phyloP scores from a whole-genome alignment of 352 stramenopile genomes.

The Pythium aquatile region DNA sequence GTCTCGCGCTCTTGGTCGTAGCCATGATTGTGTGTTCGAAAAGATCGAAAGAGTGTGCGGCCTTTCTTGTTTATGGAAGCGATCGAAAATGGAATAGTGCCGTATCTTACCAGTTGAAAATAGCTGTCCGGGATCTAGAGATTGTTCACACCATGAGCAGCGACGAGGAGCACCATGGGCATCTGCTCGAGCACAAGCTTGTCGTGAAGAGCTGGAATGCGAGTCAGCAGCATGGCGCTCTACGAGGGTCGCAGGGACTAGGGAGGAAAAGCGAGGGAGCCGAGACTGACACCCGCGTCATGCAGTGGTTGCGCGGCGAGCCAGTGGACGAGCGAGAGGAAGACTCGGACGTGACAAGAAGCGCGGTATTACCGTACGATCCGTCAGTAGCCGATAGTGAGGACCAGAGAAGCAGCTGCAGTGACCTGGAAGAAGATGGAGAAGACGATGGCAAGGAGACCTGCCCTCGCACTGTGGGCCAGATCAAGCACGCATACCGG shows the following conservation, averaged over 20 bases:
- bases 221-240: neutral
- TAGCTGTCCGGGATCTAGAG: neutral
- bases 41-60: conserved; percentile 12
- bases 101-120: conserved; percentile 4
- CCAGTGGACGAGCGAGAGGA: neutral
- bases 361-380: neutral
- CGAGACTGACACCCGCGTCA: neutral
- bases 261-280: neutral
- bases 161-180: neutral
- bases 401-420: neutral
- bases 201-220: conserved; percentile 23
- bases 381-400: neutral
- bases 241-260: neutral
- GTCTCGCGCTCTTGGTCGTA: conserved; percentile 8
- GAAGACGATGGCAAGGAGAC: conserved; percentile 1
- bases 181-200: conserved; percentile 20
- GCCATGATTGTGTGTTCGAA: neutral
- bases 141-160: neutral
- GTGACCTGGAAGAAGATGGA: conserved; percentile 8
- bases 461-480: conserved; percentile 29
- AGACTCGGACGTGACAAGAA: neutral
- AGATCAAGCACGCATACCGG: conserved; percentile 47
- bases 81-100: neutral
- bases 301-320: conserved; percentile 9
- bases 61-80: conserved; percentile 10